Evolutionary conservation across 2,329 filamentous ascomycete genomes (phyloP).

Genomic region (Nemania bipapillata): DNA sequence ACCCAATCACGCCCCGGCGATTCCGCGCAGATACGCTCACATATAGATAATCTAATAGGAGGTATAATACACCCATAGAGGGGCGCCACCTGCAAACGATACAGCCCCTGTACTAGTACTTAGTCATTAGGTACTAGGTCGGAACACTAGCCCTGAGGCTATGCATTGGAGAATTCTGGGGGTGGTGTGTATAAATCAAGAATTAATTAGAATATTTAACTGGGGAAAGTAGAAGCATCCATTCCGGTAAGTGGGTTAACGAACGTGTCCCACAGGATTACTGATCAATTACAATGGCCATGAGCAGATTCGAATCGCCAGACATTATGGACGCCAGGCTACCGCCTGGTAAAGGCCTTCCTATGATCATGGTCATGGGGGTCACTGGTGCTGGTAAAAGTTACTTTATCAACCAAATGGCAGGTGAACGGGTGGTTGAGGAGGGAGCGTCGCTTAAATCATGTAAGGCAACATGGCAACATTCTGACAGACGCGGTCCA

Average conservation of each 20-base stretch:
- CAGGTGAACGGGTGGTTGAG: neutral
- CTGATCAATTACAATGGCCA: neutral
- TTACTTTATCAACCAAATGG: neutral
- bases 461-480: neutral
- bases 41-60: too few relatives aligned
- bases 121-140: too few relatives aligned
- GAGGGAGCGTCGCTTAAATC: neutral
- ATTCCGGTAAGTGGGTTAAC: neutral
- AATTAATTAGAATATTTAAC: neutral
- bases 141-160: neutral
- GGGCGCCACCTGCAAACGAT: neutral
- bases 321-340: neutral
- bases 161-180: neutral
- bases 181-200: neutral
- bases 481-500: neutral
- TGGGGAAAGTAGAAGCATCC: neutral
- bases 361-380: neutral
- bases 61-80: neutral
- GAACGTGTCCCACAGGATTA: neutral
- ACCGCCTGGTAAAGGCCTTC: neutral
- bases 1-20: neutral
- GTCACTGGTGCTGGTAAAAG: neutral
- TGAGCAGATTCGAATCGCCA: neutral
- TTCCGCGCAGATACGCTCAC: neutral
- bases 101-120: neutral